These are phyloP conservation scores for Lactarius deliciosus DNA, from an alignment of 768 basidiomycete species.

Conservation along the genomic window DNA sequence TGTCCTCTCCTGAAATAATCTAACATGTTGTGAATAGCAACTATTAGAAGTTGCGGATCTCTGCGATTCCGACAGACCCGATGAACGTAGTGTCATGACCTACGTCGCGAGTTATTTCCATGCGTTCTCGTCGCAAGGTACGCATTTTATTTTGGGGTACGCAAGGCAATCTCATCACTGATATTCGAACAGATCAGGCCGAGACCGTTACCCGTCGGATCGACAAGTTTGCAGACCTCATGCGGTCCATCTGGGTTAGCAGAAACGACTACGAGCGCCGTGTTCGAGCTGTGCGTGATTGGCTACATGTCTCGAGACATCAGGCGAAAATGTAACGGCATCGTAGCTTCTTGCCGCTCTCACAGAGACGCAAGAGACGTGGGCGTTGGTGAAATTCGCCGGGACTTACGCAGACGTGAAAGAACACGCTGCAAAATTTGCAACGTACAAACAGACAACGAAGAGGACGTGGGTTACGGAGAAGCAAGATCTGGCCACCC, in stretches of 20 bases:
- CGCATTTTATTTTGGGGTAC: slow-evolving; percentile 30
- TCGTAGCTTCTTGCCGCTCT: slow-evolving; percentile 65
- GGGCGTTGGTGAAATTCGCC: slow-evolving; percentile 64
- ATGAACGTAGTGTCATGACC: slow-evolving; percentile 97
- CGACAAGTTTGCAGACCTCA: slow-evolving; percentile 93
- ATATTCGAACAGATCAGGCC: slow-evolving; percentile 70
- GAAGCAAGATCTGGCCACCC: slow-evolving; percentile 79
- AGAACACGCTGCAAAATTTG: slow-evolving; percentile 67
- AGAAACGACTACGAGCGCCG: slow-evolving; percentile 93
- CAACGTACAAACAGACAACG: slow-evolving; percentile 77
- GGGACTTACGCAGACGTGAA: slow-evolving; percentile 84
- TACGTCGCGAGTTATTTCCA: slow-evolving; percentile 98
- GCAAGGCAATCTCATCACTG: neutral
- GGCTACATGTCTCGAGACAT: neutral
- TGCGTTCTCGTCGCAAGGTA: slow-evolving; percentile 96
- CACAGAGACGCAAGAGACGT: slow-evolving; percentile 62
- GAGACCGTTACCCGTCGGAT: slow-evolving; percentile 92
- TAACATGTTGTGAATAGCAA: slow-evolving; percentile 52
- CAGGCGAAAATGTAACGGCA: slow-evolving; percentile 4
- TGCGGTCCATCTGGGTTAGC: slow-evolving; percentile 88
- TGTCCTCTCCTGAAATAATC: neutral
- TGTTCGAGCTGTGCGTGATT: slow-evolving; percentile 56
- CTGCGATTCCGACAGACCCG: slow-evolving; percentile 82
- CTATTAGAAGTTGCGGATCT: slow-evolving; percentile 95
- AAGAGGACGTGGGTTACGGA: slow-evolving; percentile 90